Conservation (phyloP, 2,329 filamentous ascomycete species). For the Mycosphaerella arachidis region DNA sequence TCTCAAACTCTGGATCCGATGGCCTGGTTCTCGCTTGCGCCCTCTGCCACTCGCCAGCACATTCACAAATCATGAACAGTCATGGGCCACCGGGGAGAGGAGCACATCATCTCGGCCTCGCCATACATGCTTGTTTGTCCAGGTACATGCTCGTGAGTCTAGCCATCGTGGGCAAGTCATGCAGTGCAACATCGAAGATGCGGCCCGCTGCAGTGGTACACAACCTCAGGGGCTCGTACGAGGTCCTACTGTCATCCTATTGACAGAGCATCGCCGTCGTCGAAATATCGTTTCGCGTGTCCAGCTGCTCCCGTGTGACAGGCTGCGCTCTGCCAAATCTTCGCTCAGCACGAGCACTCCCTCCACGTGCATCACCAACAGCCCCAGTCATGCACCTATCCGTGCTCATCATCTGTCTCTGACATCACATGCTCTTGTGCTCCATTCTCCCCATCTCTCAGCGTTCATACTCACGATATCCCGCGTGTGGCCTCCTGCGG, state of each 20-base stretch:
- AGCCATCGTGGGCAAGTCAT: not conserved
- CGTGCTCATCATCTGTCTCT: not conserved
- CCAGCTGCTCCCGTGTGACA: not conserved
- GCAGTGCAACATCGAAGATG: conserved; percentile 8
- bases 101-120: not conserved
- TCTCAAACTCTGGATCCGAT: not conserved
- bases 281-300: not conserved
- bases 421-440: conserved; percentile 1
- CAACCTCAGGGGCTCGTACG: conserved; percentile 8
- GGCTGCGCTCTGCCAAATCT: not conserved
- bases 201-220: conserved; percentile 12
- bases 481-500: conserved; percentile 12
- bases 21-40: not conserved
- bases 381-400: not conserved
- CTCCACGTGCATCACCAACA: not conserved
- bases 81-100: not conserved
- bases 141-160: not conserved
- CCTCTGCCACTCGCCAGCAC: not conserved
- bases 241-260: not conserved
- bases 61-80: not conserved
- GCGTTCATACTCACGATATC: conserved; percentile 3
- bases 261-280: not conserved
- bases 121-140: not conserved
- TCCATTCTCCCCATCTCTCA: not conserved
- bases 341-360: not conserved